Conservation (phyloP, 73 alveolate genomes). For the Paramecium primaurelia region DNA sequence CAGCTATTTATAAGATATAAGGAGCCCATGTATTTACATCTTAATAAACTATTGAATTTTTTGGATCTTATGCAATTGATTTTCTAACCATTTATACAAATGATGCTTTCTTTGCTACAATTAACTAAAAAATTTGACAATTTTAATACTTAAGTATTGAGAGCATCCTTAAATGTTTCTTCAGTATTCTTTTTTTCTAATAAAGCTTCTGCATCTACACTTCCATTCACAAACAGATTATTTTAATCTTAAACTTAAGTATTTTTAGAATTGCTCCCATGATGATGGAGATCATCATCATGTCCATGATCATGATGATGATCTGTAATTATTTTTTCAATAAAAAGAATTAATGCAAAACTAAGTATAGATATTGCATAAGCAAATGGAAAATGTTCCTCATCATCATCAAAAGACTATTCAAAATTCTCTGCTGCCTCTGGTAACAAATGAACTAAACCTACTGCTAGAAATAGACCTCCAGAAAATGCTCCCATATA, state of each 20-base stretch:
- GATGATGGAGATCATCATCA: conserved; percentile 39
- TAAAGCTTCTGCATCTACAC: conserved; percentile 15
- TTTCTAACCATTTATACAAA: conserved; percentile 44
- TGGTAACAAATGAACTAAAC: conserved; percentile 77
- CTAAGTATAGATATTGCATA: conserved; percentile 72
- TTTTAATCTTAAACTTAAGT: conserved; percentile 47
- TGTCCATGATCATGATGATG: conserved; percentile 65
- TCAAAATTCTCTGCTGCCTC: conserved; percentile 81
- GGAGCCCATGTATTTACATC: conserved; percentile 73
- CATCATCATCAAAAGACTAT: conserved; percentile 52
- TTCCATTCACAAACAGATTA: conserved; percentile 43
- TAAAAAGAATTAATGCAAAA: conserved; percentile 73
- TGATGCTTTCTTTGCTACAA: conserved; percentile 72
- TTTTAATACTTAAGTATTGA: conserved; percentile 71
- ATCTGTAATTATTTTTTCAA: conserved; percentile 81
- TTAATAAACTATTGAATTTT: background rate
- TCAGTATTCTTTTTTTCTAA: conserved; percentile 62
- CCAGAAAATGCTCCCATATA: conserved; percentile 81
- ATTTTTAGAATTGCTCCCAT: conserved; percentile 28
- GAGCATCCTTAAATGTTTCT: conserved; percentile 68
- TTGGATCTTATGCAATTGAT: conserved; percentile 41
- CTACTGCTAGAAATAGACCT: conserved; percentile 79
- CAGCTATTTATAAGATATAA: conserved; percentile 81
- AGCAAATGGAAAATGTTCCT: conserved; percentile 68
- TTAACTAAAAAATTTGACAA: background rate